Evolutionary conservation across 306 rosid genomes (phyloP), one percentile per base, ranked within the genome.

Genomic region (Vigna nakashimae): DNA sequence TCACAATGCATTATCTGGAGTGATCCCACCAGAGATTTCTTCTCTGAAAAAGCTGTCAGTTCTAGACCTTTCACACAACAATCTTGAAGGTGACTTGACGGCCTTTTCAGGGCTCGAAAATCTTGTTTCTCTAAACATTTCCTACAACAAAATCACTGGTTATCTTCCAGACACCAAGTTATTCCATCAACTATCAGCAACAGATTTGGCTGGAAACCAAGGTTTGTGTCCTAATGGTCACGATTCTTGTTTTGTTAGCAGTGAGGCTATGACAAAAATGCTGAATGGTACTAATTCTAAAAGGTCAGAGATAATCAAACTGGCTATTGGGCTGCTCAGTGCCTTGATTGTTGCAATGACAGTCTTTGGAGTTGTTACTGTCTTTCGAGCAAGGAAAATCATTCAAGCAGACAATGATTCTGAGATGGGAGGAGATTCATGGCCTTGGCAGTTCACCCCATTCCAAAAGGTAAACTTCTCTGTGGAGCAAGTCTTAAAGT

Each of bases 381-480:
- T 85, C 55, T 56, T 88, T 65, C 84, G 92, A 55, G 86, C 90
- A 9, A 82, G 85, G 83, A 91, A 77, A 64, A 86, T 83, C 71
- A 84, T 79, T 14, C 73, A 72, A 49, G 89, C 85, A 10, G 97
- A 86, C 73, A 88, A 80, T 28, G 90, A 88, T 76, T 90, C 96
- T 10, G 96, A 91, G 85, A 73, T 88, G 69, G 91, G 96, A 70
- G 86, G 87, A 40, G 87, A 88, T 43, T 82, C 92, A 26, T 86
- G 87, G 91, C 92, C 94, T 66, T 90, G 97, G 96, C 89, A 91
- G 57, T 90, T 91, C 86, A 90, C 87, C 3, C 97, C 98, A 65
- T 93, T 91, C 69, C 98, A 93, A 74, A 91, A 91, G 82, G 84
- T 93, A n/a, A 90, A 80, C 67, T 93, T 93, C 88, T 75, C 91